Evolutionary conservation across 2,329 filamentous ascomycete genomes (phyloP).

Genomic region (Paraphoma sp.): DNA sequence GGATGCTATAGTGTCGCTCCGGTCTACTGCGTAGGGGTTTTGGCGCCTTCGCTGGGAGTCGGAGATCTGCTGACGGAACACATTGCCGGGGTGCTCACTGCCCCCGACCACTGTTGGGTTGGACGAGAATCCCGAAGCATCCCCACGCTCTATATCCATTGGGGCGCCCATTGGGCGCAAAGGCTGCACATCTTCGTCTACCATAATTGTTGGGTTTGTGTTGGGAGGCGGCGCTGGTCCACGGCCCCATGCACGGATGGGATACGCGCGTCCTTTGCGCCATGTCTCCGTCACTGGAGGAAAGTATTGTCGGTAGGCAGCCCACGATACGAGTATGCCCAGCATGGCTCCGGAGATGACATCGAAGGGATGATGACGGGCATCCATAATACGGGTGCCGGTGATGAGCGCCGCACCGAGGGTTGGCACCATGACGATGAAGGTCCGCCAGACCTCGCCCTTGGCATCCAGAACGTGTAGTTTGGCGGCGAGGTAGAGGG

Average conservation of each 20-base stretch:
- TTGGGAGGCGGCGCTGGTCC: slow-evolving; percentile 46
- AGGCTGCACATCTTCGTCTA: slow-evolving; percentile 42
- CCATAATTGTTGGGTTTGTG: slow-evolving; percentile 28
- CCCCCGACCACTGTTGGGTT: slow-evolving; percentile 24
- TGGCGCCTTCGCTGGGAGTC: slow-evolving; percentile 45
- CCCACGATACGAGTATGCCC: slow-evolving; percentile 60
- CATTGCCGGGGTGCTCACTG: slow-evolving; percentile 35
- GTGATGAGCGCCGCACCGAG: slow-evolving; percentile 63
- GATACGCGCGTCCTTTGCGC: slow-evolving; percentile 65
- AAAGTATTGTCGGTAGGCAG: slow-evolving; percentile 66
- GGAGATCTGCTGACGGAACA: slow-evolving; percentile 48
- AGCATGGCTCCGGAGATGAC: slow-evolving; percentile 63
- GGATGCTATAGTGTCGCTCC: slow-evolving; percentile 39
- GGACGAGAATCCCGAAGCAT: slow-evolving; percentile 39
- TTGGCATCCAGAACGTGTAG: slow-evolving; percentile 66
- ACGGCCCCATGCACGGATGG: slow-evolving; percentile 64
- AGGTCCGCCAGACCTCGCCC: slow-evolving; percentile 66
- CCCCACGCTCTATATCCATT: slow-evolving; percentile 41
- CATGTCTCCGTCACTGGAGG: slow-evolving; percentile 62
- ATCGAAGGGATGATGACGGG: slow-evolving; percentile 67
- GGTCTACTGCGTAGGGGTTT: slow-evolving; percentile 36
- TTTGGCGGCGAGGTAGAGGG: slow-evolving; percentile 65
- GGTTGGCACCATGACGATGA: slow-evolving; percentile 61
- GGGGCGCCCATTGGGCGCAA: slow-evolving; percentile 35
- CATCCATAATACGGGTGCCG: slow-evolving; percentile 67